Conservation (phyloP, 192 early-diverging fungal genomes). For the Thoreauomyces humboldtii region DNA sequence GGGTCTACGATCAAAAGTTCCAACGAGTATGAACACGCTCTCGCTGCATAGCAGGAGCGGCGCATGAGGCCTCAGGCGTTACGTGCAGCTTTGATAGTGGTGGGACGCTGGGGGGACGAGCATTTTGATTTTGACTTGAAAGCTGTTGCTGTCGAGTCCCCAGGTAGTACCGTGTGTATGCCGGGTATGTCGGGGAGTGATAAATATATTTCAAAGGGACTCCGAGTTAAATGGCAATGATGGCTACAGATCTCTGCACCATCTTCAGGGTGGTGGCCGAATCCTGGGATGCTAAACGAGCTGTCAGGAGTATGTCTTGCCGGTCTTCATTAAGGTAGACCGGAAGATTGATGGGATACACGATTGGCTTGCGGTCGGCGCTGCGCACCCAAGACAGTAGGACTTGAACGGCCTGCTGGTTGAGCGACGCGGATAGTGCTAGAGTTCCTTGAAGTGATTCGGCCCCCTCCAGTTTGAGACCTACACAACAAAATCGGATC, state of each 20-base stretch:
- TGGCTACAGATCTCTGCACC: constrained; percentile 44
- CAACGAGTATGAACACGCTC: no score
- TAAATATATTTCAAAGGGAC: background rate
- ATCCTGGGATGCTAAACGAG: constrained; percentile 27
- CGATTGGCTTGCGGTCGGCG: background rate
- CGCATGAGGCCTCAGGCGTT: no score
- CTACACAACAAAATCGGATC: constrained; percentile 3
- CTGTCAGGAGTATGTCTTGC: constrained; percentile 48
- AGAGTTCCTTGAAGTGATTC: constrained; percentile 28
- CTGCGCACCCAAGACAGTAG: constrained; percentile 33
- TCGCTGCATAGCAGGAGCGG: no score
- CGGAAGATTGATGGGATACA: no score
- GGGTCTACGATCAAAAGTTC: no score
- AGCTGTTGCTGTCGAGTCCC: no score
- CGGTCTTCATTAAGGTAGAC: constrained; percentile 56
- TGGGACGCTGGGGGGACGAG: no score
- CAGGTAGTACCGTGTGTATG: no score
- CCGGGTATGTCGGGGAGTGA: no score
- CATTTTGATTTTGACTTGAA: no score
- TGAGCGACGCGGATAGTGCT: constrained; percentile 22
- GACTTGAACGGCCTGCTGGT: constrained; percentile 17
- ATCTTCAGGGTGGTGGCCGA: constrained; percentile 19
- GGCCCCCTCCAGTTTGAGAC: constrained; percentile 43
- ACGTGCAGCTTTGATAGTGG: no score
- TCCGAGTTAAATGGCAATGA: no score